phyloP scores from a whole-genome alignment of 257 asterid species.

The Solanum arcanum region DNA sequence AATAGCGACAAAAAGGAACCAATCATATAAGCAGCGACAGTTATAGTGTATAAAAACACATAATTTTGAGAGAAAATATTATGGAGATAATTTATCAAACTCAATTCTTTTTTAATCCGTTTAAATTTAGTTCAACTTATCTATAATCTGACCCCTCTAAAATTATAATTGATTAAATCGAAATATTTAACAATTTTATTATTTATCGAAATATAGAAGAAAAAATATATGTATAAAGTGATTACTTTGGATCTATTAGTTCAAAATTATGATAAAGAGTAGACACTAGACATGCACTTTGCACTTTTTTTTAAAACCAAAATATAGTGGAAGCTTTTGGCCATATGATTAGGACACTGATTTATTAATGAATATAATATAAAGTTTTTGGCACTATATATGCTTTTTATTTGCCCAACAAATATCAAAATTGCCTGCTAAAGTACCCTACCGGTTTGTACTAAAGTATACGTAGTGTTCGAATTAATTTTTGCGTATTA shows the following conservation, averaged over 20 bases:
- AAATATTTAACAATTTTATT: not conserved
- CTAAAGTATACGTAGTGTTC: not conserved
- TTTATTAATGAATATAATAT: not conserved
- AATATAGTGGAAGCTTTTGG: not conserved
- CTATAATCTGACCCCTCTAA: not conserved
- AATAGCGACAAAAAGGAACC: not conserved
- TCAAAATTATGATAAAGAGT: not conserved
- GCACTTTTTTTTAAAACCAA: not conserved
- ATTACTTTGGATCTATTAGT: not conserved
- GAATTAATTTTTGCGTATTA: not conserved
- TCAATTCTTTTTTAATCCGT: no score
- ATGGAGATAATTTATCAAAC: no score
- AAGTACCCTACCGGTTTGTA: not conserved
- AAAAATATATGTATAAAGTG: not conserved
- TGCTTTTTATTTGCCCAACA: not conserved
- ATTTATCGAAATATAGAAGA: not conserved
- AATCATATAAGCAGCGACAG: not conserved
- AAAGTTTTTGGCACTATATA: not conserved
- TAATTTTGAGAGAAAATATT: no score
- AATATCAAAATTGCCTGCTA: not conserved
- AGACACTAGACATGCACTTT: not conserved
- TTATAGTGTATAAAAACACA: no score
- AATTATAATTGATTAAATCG: not conserved
- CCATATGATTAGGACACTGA: not conserved
- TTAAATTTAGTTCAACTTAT: fast-evolving